Evolutionary conservation across 495 filamentous ascomycete genomes (phyloP).

Genomic region (Pyronema omphalodes): DNA sequence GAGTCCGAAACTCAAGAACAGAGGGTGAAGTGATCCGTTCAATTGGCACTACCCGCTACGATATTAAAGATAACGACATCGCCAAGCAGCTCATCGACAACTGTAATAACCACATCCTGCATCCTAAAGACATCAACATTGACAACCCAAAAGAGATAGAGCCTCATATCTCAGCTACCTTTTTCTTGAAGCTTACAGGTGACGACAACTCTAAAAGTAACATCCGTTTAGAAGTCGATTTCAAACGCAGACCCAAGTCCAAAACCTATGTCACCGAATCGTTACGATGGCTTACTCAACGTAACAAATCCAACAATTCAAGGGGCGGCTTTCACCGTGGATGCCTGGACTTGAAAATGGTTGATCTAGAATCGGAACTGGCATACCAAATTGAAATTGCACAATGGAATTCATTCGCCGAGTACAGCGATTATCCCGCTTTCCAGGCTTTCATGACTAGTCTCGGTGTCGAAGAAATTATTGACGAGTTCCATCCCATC

Average conservation of each 20-base stretch:
- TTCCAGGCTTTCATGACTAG: constrained; percentile 17
- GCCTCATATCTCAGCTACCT: constrained; percentile 13
- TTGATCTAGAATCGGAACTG: constrained; percentile 19
- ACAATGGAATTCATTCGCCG: constrained; percentile 7
- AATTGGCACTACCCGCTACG: neutral
- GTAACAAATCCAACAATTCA: neutral
- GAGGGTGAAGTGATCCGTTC: constrained; percentile 15
- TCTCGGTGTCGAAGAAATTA: constrained; percentile 18
- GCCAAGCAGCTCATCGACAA: constrained; percentile 16
- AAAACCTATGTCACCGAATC: neutral
- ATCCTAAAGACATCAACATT: constrained; percentile 12
- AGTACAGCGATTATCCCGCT: constrained; percentile 14
- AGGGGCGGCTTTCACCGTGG: neutral
- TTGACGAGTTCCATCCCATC: constrained; percentile 13
- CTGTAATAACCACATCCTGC: constrained; percentile 16
- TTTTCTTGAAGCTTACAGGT: constrained; percentile 11
- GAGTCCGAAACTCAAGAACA: constrained; percentile 6
- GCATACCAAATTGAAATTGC: constrained; percentile 21
- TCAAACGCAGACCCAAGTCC: constrained; percentile 14
- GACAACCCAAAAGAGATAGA: neutral
- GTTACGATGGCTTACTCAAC: neutral
- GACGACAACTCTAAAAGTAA: constrained; percentile 7
- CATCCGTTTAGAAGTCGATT: constrained; percentile 18
- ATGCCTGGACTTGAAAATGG: constrained; percentile 17
- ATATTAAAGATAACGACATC: constrained; percentile 13